phyloP scores from a whole-genome alignment of 495 filamentous ascomycete genomes.

The Hamigera avellanea region DNA sequence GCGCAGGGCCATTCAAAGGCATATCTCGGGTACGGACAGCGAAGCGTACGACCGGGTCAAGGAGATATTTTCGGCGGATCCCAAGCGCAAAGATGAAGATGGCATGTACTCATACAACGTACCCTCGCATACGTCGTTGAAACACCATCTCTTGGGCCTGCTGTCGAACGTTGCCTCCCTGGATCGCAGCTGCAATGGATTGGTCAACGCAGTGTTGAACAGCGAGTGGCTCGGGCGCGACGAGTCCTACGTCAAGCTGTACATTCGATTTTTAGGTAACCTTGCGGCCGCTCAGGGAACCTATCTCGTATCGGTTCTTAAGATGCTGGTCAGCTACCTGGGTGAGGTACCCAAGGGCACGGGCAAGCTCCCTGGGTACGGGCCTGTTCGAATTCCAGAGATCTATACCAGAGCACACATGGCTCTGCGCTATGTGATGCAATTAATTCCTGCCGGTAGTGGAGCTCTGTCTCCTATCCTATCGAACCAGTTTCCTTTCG shows the following conservation, averaged over 20 bases:
- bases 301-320: slow-evolving; percentile 51
- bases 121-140: slow-evolving; percentile 45
- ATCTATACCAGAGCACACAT: slow-evolving; percentile 62
- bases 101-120: slow-evolving; percentile 23
- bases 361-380: slow-evolving; percentile 48
- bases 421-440: slow-evolving; percentile 61
- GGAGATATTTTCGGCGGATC: slow-evolving; percentile 46
- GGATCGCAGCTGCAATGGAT: slow-evolving; percentile 56
- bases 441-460: slow-evolving; percentile 67
- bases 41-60: slow-evolving; percentile 64
- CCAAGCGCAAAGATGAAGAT: slow-evolving; percentile 29
- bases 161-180: slow-evolving; percentile 61
- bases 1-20: slow-evolving; percentile 59
- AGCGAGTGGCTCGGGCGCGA: slow-evolving; percentile 80
- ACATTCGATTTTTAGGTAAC: slow-evolving; percentile 67
- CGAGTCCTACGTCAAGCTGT: slow-evolving; percentile 66
- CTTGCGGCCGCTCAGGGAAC: slow-evolving; percentile 68
- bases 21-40: slow-evolving; percentile 46
- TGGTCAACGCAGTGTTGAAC: slow-evolving; percentile 61
- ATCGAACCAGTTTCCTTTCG: slow-evolving; percentile 56
- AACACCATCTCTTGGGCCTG: slow-evolving; percentile 66
- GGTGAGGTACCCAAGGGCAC: slow-evolving; percentile 38
- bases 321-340: slow-evolving; percentile 73
- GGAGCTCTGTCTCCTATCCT: slow-evolving; percentile 55
- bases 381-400: slow-evolving; percentile 42